Evolutionary conservation across 2,329 filamentous ascomycete species (phyloP).

Genomic region (Colletotrichum higginsianum): DNA sequence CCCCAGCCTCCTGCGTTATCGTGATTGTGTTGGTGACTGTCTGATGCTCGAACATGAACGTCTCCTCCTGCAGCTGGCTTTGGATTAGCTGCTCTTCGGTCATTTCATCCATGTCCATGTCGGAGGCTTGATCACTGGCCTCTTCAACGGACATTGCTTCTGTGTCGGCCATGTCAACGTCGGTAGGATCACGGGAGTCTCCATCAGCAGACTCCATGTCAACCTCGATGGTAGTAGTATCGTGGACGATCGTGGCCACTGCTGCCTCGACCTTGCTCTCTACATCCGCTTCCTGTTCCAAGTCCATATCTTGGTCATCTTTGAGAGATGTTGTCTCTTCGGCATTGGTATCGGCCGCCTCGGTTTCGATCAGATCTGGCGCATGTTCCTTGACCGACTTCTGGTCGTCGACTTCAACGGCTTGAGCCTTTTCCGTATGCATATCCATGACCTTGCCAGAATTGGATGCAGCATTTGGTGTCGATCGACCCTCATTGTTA

Average conservation of each 20-base stretch:
- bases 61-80: slow-evolving; percentile 39
- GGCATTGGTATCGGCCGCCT: not conserved
- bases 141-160: slow-evolving; percentile 33
- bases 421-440: not conserved
- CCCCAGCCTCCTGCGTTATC: not conserved
- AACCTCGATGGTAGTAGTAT: slow-evolving; percentile 19
- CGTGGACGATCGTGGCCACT: slow-evolving; percentile 16
- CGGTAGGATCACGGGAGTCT: slow-evolving; percentile 18
- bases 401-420: not conserved
- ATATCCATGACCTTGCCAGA: not conserved
- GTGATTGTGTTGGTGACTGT: slow-evolving; percentile 42
- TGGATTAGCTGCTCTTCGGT: slow-evolving; percentile 18
- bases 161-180: slow-evolving; percentile 35
- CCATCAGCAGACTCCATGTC: slow-evolving; percentile 18
- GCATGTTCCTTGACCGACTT: not conserved
- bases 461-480: not conserved
- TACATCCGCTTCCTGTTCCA: not conserved
- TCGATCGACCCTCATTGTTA: not conserved
- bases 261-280: slow-evolving; percentile 8
- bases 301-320: not conserved
- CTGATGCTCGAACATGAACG: slow-evolving; percentile 56
- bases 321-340: not conserved
- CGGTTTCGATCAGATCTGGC: not conserved
- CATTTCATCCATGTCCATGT: slow-evolving; percentile 30
- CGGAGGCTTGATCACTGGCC: slow-evolving; percentile 11